phyloP scores from a whole-genome alignment of 495 filamentous ascomycete genomes.

The Aspergillus coremiiformis region DNA sequence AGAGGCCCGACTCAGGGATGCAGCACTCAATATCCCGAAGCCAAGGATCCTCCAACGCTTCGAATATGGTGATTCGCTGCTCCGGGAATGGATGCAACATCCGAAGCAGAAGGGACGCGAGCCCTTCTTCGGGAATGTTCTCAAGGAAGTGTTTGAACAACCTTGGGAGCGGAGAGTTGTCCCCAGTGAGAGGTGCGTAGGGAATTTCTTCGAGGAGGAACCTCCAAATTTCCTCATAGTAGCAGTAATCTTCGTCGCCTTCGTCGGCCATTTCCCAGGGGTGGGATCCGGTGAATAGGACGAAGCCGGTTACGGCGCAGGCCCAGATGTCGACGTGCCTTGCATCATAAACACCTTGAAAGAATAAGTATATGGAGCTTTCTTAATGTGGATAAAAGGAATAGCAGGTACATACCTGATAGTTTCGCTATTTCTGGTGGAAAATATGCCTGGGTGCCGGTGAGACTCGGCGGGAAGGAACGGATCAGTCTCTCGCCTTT shows the following conservation, averaged over 20 bases:
- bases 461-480: constrained; percentile 54
- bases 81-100: constrained; percentile 70
- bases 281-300: constrained; percentile 43
- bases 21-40: constrained; percentile 67
- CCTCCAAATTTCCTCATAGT: constrained; percentile 52
- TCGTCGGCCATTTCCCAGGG: neutral
- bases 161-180: too few species aligned
- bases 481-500: constrained; percentile 22
- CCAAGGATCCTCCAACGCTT: constrained; percentile 54
- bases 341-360: constrained; percentile 59
- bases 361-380: neutral
- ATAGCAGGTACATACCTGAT: neutral
- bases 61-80: constrained; percentile 55
- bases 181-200: constrained; percentile 38
- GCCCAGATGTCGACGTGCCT: constrained; percentile 73
- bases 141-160: too few species aligned
- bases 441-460: constrained; percentile 70
- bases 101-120: constrained; percentile 57
- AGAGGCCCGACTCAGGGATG: constrained; percentile 12
- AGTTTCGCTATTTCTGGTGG: constrained; percentile 55
- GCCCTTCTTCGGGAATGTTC: constrained; percentile 41
- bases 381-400: constrained; percentile 19
- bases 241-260: neutral
- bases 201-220: constrained; percentile 49
- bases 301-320: constrained; percentile 64